phyloP scores from a whole-genome alignment of 306 rosid species.

The Fagus sylvatica region DNA sequence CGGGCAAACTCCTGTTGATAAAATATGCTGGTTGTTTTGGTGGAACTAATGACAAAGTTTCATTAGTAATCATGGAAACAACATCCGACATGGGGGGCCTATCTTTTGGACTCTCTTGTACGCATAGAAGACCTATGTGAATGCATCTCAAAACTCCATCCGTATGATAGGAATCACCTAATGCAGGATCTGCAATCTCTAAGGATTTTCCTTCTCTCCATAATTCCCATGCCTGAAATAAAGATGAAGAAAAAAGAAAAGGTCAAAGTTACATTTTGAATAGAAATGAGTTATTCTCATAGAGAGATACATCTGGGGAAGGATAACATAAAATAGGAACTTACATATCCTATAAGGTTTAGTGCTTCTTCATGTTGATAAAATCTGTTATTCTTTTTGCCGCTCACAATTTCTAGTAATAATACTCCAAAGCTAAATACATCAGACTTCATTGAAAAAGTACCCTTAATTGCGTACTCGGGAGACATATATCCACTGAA shows the following conservation, averaged over 20 bases:
- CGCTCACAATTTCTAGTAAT: too few relatives aligned
- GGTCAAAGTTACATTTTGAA: neutral
- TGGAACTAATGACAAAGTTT: conserved; percentile 23
- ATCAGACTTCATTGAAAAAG: conserved; percentile 39
- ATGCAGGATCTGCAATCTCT: conserved; percentile 16
- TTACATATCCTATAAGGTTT: conserved; percentile 20
- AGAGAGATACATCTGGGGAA: too few relatives aligned
- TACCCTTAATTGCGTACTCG: conserved; percentile 33
- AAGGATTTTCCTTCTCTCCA: conserved; percentile 32
- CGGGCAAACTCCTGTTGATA: neutral
- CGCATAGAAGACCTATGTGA: conserved; percentile 44
- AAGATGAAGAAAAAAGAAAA: too few relatives aligned
- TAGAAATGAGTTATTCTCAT: neutral
- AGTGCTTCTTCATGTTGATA: too few relatives aligned
- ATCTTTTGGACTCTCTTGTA: conserved; percentile 39
- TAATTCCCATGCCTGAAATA: conserved; percentile 34
- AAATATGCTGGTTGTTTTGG: conserved; percentile 39
- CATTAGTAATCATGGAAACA: conserved; percentile 31
- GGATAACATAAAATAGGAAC: neutral
- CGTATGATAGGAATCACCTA: neutral
- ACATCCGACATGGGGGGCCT: conserved; percentile 50
- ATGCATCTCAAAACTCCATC: conserved; percentile 32
- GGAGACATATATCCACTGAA: neutral
- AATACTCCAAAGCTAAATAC: conserved; percentile 11
- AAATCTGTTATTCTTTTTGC: too few relatives aligned